Percentiles rank a stretch among this genome's conserved stretches.
phyloP scores from a whole-genome alignment of 768 basidiomycete genomes.

The Fomitopsis pulvina region DNA sequence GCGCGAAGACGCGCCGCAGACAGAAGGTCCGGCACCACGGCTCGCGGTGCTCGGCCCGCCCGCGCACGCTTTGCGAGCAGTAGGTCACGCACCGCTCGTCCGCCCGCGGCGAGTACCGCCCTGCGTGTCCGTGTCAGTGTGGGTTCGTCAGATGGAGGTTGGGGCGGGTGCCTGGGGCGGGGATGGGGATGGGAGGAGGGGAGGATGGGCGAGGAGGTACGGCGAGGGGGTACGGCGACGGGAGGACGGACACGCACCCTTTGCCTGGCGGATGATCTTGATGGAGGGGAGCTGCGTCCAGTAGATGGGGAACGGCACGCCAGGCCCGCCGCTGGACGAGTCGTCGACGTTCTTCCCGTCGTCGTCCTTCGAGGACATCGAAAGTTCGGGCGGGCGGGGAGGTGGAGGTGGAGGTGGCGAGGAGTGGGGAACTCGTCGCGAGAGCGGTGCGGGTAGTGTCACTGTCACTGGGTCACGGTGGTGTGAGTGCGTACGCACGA shows the following conservation, averaged over 20 bases:
- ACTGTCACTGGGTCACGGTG: background rate
- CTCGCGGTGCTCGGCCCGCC: slow-evolving; percentile 24
- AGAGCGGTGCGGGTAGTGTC: background rate
- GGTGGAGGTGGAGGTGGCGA: background rate
- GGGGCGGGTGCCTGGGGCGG: background rate
- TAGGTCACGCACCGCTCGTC: slow-evolving; percentile 31
- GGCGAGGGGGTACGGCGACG: background rate
- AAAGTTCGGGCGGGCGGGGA: background rate
- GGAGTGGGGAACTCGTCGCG: background rate
- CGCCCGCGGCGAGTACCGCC: slow-evolving; percentile 22
- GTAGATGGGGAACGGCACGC: background rate
- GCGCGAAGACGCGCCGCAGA: slow-evolving; percentile 29
- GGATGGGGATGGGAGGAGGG: background rate
- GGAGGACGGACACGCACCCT: slow-evolving; percentile 8
- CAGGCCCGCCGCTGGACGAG: background rate
- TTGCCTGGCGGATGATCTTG: slow-evolving; percentile 18
- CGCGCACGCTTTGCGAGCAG: slow-evolving; percentile 26
- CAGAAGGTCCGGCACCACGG: slow-evolving; percentile 31
- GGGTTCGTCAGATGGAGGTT: background rate
- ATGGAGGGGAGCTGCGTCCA: slow-evolving; percentile 19
- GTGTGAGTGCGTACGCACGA: background rate
- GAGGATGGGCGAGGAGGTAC: background rate
- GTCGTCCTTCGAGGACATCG: background rate
- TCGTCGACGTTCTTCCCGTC: background rate
- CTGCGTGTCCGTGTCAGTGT: slow-evolving; percentile 7